A percentile compares a stretch with the other conserved stretches of the same genome.
Conservation (phyloP, 371 early-diverging fungal species). For the Blastocladiella emersonii region DNA sequence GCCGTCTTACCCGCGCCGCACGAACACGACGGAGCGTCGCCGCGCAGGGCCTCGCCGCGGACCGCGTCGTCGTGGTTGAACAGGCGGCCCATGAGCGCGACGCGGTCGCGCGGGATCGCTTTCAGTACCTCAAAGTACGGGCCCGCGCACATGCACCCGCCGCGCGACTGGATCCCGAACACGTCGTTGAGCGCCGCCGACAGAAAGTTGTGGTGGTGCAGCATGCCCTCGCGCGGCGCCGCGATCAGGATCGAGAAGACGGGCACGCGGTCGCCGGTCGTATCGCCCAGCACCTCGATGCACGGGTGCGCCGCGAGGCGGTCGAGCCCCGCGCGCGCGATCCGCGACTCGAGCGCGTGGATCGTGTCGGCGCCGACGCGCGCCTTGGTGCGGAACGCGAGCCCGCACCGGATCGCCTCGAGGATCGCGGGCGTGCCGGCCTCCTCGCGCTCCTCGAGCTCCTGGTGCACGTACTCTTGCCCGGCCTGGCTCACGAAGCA, state of each 20-base stretch:
- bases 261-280: conserved; percentile 1
- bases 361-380: neutral
- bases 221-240: neutral
- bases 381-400: conserved; percentile 8
- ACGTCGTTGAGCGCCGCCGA: too few species aligned
- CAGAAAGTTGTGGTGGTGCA: conserved; percentile 10
- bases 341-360: neutral
- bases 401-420: conserved; percentile 9
- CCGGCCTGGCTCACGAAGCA: neutral
- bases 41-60: too few species aligned
- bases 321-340: neutral
- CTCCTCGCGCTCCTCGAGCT: conserved; percentile 10
- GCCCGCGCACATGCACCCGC: too few species aligned
- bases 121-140: too few species aligned
- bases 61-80: too few species aligned
- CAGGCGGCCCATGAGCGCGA: too few species aligned
- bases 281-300: conserved; percentile 6
- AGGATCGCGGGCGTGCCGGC: conserved; percentile 12
- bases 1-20: too few species aligned
- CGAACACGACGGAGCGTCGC: too few species aligned
- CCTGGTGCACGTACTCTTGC: conserved; percentile 3
- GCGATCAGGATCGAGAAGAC: conserved; percentile 8
- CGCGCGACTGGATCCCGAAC: too few species aligned
- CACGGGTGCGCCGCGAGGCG: neutral
- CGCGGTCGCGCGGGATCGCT: too few species aligned